Evolutionary conservation across 345 rosid species (phyloP).

Genomic region (Trapa incisa): DNA sequence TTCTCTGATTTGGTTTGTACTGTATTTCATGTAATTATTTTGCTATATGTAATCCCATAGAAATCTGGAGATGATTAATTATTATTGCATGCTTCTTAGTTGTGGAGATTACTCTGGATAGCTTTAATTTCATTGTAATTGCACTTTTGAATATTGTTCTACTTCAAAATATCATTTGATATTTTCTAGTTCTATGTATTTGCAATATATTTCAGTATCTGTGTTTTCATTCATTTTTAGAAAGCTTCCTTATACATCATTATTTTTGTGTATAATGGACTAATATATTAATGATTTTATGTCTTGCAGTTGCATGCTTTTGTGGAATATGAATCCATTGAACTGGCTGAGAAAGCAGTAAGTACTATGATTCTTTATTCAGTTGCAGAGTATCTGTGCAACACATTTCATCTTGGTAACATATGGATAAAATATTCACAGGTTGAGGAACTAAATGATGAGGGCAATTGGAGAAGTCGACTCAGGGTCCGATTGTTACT

Average conservation of each 20-base stretch:
- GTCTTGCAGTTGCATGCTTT: slow-evolving; percentile 82
- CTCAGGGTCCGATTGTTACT: slow-evolving; percentile 79
- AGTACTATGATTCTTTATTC: slow-evolving; percentile 15
- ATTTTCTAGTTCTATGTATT: not conserved
- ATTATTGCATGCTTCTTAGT: not conserved
- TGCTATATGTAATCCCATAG: not conserved
- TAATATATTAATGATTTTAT: not conserved
- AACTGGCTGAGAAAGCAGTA: slow-evolving; percentile 96
- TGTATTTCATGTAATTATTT: not conserved
- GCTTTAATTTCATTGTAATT: not conserved
- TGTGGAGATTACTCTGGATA: not conserved
- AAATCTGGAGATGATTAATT: not conserved
- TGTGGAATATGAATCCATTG: slow-evolving; percentile 84
- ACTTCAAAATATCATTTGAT: not conserved
- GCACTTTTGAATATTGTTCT: not conserved
- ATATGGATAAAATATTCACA: slow-evolving; percentile 16
- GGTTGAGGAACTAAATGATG: slow-evolving; percentile 80
- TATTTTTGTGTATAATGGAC: not conserved
- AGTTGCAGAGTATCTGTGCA: not conserved
- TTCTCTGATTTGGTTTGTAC: not conserved
- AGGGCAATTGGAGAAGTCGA: slow-evolving; percentile 90
- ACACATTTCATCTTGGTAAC: not conserved
- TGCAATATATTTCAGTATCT: not conserved
- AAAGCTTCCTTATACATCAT: not conserved
- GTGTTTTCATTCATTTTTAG: not conserved